These are phyloP conservation scores for Clarireedia homoeocarpa DNA, from an alignment of 2,329 filamentous ascomycete genomes.

Conservation along the genomic window DNA sequence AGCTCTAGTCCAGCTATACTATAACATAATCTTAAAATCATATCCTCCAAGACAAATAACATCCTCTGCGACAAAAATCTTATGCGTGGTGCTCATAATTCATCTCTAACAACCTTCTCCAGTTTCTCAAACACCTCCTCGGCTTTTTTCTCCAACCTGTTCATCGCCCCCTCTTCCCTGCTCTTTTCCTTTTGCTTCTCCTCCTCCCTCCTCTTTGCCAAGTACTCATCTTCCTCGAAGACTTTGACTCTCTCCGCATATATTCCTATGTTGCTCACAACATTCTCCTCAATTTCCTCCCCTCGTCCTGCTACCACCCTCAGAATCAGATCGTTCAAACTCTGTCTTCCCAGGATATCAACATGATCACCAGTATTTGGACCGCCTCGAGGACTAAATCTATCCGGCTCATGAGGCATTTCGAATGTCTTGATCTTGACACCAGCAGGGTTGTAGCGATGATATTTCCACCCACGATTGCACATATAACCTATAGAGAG, in stretches of 20 bases:
- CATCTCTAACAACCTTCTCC: neutral
- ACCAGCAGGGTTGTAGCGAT: conserved; percentile 84
- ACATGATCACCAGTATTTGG: conserved; percentile 81
- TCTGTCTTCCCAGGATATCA: conserved; percentile 84
- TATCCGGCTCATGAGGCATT: conserved; percentile 93
- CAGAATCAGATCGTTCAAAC: conserved; percentile 83
- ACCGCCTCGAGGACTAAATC: conserved; percentile 74
- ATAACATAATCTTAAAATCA: no score
- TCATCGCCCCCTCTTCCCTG: neutral
- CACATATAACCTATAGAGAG: conserved; percentile 95
- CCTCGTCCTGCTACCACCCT: conserved; percentile 80
- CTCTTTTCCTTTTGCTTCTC: conserved; percentile 46
- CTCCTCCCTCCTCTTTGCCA: neutral
- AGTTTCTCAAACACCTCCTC: neutral
- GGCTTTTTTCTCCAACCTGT: neutral
- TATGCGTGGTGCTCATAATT: neutral
- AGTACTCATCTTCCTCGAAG: conserved; percentile 23
- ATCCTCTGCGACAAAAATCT: neutral
- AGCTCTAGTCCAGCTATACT: no score
- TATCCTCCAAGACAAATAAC: neutral
- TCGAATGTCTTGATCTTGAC: conserved; percentile 79
- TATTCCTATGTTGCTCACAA: conserved; percentile 72
- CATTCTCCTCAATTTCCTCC: conserved; percentile 65
- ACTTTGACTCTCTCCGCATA: conserved; percentile 82
- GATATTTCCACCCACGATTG: conserved; percentile 86